Percentiles rank a stretch among this genome's conserved stretches.
Conservation (phyloP, 306 rosid species). For the Cajanus cajan region DNA sequence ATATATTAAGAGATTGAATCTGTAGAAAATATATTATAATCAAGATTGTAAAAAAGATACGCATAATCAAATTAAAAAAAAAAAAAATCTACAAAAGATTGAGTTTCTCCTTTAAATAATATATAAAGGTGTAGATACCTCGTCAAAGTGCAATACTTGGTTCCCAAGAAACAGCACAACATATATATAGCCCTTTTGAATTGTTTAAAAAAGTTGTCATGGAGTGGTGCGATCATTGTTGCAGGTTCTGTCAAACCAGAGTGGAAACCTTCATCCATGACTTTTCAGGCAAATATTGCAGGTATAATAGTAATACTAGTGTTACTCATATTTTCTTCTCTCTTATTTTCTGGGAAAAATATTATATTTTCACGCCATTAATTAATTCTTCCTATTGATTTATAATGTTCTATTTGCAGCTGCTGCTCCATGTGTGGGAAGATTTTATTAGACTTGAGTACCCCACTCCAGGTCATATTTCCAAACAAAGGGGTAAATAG, state of each 20-base stretch:
- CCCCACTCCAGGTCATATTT: neutral
- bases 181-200: neutral
- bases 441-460: neutral
- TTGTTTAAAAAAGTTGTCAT: neutral
- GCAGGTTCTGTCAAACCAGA: neutral
- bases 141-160: neutral
- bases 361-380: neutral
- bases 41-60: neutral
- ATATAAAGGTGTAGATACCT: neutral
- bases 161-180: neutral
- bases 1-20: neutral
- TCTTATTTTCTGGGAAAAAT: neutral
- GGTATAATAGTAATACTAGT: neutral
- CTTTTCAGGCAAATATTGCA: neutral
- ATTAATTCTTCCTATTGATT: neutral
- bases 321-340: neutral
- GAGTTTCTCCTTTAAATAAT: neutral
- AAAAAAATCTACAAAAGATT: neutral
- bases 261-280: neutral
- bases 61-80: neutral
- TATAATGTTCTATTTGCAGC: constrained; percentile 8
- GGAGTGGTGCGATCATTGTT: constrained; percentile 25
- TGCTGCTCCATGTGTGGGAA: constrained; percentile 27
- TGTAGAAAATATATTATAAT: neutral
- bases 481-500: neutral